Base-by-base conservation (phyloP, 1,284 basidiomycete species). In the Tylopilus sp. region DNA sequence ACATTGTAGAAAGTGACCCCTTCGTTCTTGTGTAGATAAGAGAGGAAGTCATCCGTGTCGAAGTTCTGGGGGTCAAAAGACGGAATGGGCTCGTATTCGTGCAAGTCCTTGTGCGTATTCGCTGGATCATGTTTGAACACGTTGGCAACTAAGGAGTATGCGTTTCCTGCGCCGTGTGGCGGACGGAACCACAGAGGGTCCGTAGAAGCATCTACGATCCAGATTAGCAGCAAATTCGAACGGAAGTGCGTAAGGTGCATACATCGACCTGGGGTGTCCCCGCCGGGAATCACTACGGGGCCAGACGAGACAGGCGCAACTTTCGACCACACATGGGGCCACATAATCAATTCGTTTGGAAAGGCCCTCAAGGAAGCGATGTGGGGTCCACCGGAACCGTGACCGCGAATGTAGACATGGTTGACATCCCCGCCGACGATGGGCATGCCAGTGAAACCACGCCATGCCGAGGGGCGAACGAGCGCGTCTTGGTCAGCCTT, bases 371-470 rank as follows among this genome's bases (percentile, higher is more conserved):
- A 47, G 4, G 44, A 8, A 11, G 44, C 53, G 11, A 56, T 9
- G 15, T 55, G 18, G 1, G 43, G 48, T 4, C 48, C 49, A n/a
- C 54, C 45, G 0, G 42, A 45, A 28, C 54, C 54, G 30, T 48
- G n/a, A n/a, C 45, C 54, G 0, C 54, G 45, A 25, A 56, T 41
- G 31, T 48, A 46, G 36, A 55, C 36, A 6, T 53, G 41, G 46
- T 56, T 56, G 7, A 46, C 30, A 10, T 55, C 41, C 2, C 54
- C 54, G 3, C 49, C 49, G 7, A 55, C 33, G n/a, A 53, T 43
- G 2, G 53, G 53, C 48, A 54, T 55, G 5, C 45, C 49, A 0
- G 45, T 29, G 26, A 55, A 55, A n/a, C 54, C 54, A 5, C 54
- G 42, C 49, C 44, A 55, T 16, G 39, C 31, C 2, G 54, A 35